Base-by-base conservation (phyloP, 768 basidiomycete species). In the Chalciporus piperatus region DNA sequence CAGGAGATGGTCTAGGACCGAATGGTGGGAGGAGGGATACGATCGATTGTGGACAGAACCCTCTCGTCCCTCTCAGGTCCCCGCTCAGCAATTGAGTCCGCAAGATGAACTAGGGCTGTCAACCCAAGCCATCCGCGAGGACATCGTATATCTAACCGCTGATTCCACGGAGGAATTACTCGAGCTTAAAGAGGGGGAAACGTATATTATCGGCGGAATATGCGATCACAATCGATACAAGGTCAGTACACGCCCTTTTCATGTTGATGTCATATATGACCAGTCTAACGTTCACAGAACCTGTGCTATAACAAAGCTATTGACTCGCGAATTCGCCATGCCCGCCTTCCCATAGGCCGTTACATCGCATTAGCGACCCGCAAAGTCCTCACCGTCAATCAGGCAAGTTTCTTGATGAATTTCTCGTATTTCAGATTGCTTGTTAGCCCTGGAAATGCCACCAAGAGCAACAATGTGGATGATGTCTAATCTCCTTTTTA, bases 381-480 rank as follows among this genome's bases (percentile, higher is more conserved):
- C 55, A 98, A 98, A 63, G 93, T 99, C 28, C 76, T 99, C 56
- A 99, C 97, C 1, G 94, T 99, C 48, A 98, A 99, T 69, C 97
- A 98, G 72, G 82, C 80, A 39, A 41, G 68, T 62, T 45, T 41
- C 16, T 14, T 10, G 35, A 9, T 45, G 51, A 38, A 33, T 37
- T 35, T 42, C n/a, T 19, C 27, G 23, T n/a, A 20, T 11, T 39
- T 38, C 32, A 28, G 57, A n/a, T 40, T 25, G 17, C 33, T 50
- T 44, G 46, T 40, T 47, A 17, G 45, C 27, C 43, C 19, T 44
- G 41, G 33, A n/a, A 17, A 48, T n/a, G 4, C 16, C 14, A 6
- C 6, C n/a, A 16, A 45, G 51, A 32, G 22, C 28, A 37, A 49
- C 37, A 52, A 42, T 25, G 30, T 40, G 33, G 48, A 47, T 45